A percentile compares a stretch with the other conserved stretches of the same genome.
Conservation (phyloP, 2,329 filamentous ascomycete genomes). For the Phyllosticta citrichinensis region DNA sequence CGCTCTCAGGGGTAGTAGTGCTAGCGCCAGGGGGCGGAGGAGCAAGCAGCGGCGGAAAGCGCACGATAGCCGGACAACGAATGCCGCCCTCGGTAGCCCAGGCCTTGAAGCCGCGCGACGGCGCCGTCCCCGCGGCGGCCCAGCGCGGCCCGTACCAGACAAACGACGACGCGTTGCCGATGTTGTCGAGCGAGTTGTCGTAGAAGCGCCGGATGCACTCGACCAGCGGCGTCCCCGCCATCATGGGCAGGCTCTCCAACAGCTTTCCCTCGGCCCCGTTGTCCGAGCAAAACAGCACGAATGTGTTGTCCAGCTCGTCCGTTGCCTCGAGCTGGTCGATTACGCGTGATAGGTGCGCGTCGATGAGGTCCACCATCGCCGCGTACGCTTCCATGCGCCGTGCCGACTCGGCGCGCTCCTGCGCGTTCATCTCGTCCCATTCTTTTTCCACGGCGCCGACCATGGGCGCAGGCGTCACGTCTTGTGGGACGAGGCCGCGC, state of each 20-base stretch:
- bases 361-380: conserved; percentile 8
- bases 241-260: conserved; percentile 5
- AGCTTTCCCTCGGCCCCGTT: conserved; percentile 10
- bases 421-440: conserved; percentile 1
- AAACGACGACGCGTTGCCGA: conserved; percentile 3
- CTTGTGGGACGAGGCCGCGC: conserved; percentile 2
- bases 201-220: conserved; percentile 2
- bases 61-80: conserved; percentile 7
- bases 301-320: conserved; percentile 9
- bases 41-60: background rate
- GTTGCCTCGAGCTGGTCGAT: background rate
- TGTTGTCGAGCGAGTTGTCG: conserved; percentile 8
- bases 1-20: background rate
- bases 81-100: conserved; percentile 8
- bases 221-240: conserved; percentile 6
- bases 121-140: conserved; percentile 6
- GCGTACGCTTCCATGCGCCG: conserved; percentile 8
- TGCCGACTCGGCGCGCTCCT: conserved; percentile 3
- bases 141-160: conserved; percentile 10
- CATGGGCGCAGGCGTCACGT: conserved; percentile 4
- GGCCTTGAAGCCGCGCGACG: conserved; percentile 6
- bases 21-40: background rate
- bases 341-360: background rate
- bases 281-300: conserved; percentile 10
- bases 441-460: background rate